A percentile compares a stretch with the other conserved stretches of the same genome.
phyloP scores from a whole-genome alignment of 257 asterid genomes.

The Fraxinus pennsylvanica region DNA sequence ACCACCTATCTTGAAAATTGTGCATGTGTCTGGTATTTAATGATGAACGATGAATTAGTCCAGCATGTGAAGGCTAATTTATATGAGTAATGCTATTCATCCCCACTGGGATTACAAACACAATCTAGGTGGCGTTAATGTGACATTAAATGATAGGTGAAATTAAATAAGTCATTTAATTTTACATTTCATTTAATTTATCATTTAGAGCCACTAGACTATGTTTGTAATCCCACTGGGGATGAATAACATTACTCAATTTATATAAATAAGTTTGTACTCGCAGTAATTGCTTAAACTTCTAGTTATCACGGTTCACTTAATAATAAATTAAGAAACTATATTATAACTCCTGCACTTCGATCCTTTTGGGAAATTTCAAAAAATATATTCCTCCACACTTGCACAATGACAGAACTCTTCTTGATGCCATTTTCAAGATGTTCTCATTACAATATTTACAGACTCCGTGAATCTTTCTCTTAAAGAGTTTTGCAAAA shows the following conservation, averaged over 20 bases:
- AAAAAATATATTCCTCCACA: not conserved
- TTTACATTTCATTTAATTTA: too few relatives aligned
- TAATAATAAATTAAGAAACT: too few relatives aligned
- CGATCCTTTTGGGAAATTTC: not conserved
- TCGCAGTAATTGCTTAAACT: not conserved
- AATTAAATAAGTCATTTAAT: too few relatives aligned
- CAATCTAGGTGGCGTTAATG: too few relatives aligned
- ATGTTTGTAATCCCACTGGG: too few relatives aligned
- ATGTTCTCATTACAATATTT: not conserved
- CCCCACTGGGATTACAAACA: too few relatives aligned
- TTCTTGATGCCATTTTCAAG: not conserved
- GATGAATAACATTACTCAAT: too few relatives aligned
- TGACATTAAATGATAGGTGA: too few relatives aligned
- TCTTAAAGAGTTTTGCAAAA: not conserved
- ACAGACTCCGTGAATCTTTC: not conserved
- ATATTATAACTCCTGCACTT: not conserved
- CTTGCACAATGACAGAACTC: not conserved
- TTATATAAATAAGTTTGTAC: not conserved
- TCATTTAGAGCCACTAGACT: too few relatives aligned
- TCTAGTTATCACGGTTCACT: not conserved
- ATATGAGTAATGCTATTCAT: too few relatives aligned
- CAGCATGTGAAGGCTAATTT: not conserved
- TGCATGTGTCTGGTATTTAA: not conserved
- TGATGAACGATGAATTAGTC: not conserved
- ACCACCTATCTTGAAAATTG: not conserved